A percentile compares a stretch with the other conserved stretches of the same genome.
phyloP scores from a whole-genome alignment of 768 basidiomycete species.

The Trametes punicea region DNA sequence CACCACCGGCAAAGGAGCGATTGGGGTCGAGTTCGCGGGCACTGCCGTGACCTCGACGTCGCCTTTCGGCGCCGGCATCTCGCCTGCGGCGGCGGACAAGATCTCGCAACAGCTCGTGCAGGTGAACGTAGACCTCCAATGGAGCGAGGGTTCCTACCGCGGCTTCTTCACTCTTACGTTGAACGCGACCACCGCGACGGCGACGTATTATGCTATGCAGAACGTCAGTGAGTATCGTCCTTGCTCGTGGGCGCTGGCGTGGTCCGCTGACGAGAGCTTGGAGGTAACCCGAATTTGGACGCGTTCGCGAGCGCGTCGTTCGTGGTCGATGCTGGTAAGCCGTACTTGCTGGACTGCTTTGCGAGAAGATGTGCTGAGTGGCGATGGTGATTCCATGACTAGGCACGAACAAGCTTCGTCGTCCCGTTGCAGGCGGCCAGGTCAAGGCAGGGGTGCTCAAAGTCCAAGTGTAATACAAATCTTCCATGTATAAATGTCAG shows the following conservation, averaged over 20 bases:
- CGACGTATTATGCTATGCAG: slow-evolving; percentile 54
- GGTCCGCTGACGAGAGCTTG: neutral
- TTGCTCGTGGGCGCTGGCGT: neutral
- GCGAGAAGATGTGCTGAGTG: neutral
- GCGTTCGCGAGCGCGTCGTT: slow-evolving; percentile 44
- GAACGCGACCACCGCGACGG: slow-evolving; percentile 41
- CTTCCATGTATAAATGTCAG: neutral
- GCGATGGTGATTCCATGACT: neutral
- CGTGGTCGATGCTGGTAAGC: slow-evolving; percentile 32
- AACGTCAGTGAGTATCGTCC: slow-evolving; percentile 38
- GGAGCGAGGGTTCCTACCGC: slow-evolving; percentile 56
- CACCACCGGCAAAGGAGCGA: slow-evolving; percentile 44
- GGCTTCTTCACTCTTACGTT: slow-evolving; percentile 58
- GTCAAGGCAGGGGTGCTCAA: slow-evolving; percentile 46
- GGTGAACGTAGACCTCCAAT: slow-evolving; percentile 50
- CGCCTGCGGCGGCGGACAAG: slow-evolving; percentile 37
- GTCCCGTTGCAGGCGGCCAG: slow-evolving; percentile 48
- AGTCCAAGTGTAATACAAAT: neutral
- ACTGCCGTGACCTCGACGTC: slow-evolving; percentile 54
- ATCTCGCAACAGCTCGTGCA: slow-evolving; percentile 37
- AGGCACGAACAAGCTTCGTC: slow-evolving; percentile 44
- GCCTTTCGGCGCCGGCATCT: slow-evolving; percentile 41
- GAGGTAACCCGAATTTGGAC: slow-evolving; percentile 43
- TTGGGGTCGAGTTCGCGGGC: slow-evolving; percentile 61
- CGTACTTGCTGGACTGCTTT: slow-evolving; percentile 1